Percentiles rank a stretch among this genome's conserved stretches.
These are phyloP conservation scores for Boletus subparvulus DNA, from an alignment of 768 basidiomycete genomes.

Conservation along the genomic window DNA sequence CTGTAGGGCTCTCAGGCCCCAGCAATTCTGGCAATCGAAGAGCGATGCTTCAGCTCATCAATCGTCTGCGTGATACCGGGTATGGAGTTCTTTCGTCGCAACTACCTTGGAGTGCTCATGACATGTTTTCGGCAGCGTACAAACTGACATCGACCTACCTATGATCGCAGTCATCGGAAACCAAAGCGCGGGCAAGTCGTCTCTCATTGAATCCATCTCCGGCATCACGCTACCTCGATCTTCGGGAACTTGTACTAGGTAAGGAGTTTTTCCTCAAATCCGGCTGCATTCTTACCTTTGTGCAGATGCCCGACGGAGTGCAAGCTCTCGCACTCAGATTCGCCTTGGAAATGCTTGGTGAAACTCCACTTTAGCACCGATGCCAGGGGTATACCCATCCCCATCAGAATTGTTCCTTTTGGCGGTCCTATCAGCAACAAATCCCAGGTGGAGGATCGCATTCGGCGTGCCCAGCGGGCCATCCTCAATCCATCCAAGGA, in stretches of 20 bases:
- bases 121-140: conserved; percentile 43
- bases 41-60: conserved; percentile 57
- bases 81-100: conserved; percentile 20
- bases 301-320: conserved; percentile 59
- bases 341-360: conserved; percentile 51
- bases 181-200: conserved; percentile 76
- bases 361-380: conserved; percentile 48
- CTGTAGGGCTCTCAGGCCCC: conserved; percentile 55
- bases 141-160: conserved; percentile 70
- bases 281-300: neutral
- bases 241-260: conserved; percentile 78
- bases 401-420: conserved; percentile 41
- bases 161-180: conserved; percentile 72
- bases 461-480: conserved; percentile 63
- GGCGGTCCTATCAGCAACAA: conserved; percentile 52
- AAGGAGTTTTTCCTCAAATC: neutral
- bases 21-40: conserved; percentile 42
- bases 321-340: conserved; percentile 42
- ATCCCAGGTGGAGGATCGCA: conserved; percentile 59
- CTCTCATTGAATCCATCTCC: conserved; percentile 74
- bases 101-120: neutral
- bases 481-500: conserved; percentile 55
- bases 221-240: conserved; percentile 69
- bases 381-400: conserved; percentile 36
- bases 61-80: conserved; percentile 64